These are phyloP conservation scores for Mediolabrus comicus DNA, from an alignment of 108 stramenopile species.

Conservation along the genomic window DNA sequence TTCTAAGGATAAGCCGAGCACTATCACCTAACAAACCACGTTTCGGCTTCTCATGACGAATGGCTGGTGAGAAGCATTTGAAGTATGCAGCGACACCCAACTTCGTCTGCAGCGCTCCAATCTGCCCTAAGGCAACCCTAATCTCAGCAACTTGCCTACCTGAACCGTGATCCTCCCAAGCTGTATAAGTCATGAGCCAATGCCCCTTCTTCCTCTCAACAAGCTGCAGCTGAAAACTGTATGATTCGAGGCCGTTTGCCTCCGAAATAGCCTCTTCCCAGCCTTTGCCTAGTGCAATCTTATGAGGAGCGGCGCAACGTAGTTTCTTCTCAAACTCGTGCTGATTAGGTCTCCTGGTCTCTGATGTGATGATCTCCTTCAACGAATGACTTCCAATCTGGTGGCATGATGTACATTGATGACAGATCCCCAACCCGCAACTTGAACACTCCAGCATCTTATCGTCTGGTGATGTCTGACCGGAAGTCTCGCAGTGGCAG, in stretches of 20 bases:
- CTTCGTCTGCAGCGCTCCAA: constrained; percentile 18
- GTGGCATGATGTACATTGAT: constrained; percentile 34
- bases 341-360: constrained; percentile 26
- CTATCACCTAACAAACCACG: constrained; percentile 42
- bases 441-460: constrained; percentile 38
- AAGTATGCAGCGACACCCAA: constrained; percentile 44
- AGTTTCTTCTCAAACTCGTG: constrained; percentile 48
- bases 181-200: constrained; percentile 51
- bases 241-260: constrained; percentile 40
- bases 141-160: constrained; percentile 54
- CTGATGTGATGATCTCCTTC: constrained; percentile 22
- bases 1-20: constrained; percentile 35
- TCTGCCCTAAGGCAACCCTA: constrained; percentile 36
- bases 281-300: constrained; percentile 28
- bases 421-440: constrained; percentile 50
- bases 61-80: constrained; percentile 52
- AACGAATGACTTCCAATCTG: constrained; percentile 39
- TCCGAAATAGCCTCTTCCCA: constrained; percentile 36
- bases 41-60: constrained; percentile 44
- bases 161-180: constrained; percentile 54
- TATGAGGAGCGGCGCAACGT: constrained; percentile 34
- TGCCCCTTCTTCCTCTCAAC: constrained; percentile 44
- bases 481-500: constrained; percentile 45
- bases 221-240: constrained; percentile 53
- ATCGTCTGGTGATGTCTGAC: constrained; percentile 33